phyloP scores from a whole-genome alignment of 1,284 basidiomycete genomes.

The Trametes polyzona region DNA sequence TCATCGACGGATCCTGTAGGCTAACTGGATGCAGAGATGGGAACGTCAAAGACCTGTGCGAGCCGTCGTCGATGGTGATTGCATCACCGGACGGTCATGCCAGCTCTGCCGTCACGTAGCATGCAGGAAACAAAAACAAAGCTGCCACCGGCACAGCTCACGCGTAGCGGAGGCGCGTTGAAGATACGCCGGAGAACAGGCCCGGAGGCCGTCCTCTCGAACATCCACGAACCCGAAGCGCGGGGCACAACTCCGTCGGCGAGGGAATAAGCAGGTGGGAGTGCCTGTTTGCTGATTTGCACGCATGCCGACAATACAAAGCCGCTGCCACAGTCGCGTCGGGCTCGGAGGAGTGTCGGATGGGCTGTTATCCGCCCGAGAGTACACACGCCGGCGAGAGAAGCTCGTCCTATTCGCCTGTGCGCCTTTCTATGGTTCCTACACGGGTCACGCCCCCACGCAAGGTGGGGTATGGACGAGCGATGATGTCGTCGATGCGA shows the following conservation, averaged over 20 bases:
- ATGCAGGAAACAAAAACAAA: not conserved
- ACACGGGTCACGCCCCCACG: not conserved
- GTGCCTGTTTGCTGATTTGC: too few relatives aligned
- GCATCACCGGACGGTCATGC: not conserved
- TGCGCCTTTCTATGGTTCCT: not conserved
- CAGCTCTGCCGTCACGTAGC: too few relatives aligned
- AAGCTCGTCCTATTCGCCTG: not conserved
- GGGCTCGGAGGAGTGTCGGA: slow-evolving; percentile 1
- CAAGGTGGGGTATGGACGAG: not conserved
- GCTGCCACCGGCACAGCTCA: not conserved
- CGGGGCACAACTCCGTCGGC: not conserved
- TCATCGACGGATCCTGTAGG: not conserved
- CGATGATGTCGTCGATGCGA: slow-evolving; percentile 7
- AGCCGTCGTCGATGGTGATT: not conserved
- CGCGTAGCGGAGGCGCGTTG: not conserved
- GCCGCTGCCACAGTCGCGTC: not conserved
- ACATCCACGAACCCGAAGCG: not conserved
- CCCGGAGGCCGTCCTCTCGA: not conserved
- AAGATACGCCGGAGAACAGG: slow-evolving; percentile 3
- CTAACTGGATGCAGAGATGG: not conserved
- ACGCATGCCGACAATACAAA: not conserved
- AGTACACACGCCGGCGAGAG: not conserved
- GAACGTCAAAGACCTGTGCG: slow-evolving; percentile 2
- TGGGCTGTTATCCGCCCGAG: not conserved
- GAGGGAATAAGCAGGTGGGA: too few relatives aligned